Conservation (phyloP, 176 grass and related monocot genomes). For the Olyra latifolia region DNA sequence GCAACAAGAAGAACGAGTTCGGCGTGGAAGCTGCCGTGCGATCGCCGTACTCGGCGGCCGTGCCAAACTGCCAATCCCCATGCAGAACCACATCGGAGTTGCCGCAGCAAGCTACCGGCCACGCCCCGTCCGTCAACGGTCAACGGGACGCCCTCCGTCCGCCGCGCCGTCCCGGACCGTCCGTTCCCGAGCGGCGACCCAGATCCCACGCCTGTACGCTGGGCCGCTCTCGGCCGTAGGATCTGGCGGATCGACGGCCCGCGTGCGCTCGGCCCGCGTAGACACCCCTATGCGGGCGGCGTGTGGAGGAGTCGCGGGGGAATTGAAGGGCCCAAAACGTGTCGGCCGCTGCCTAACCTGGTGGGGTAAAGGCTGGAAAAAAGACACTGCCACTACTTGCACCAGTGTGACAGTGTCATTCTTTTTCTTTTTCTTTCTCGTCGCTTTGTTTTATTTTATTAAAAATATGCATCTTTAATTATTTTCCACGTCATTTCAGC, state of each 20-base stretch:
- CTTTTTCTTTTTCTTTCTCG: neutral
- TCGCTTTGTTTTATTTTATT: neutral
- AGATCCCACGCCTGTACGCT: neutral
- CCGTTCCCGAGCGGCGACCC: neutral
- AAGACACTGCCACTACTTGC: neutral
- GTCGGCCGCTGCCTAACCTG: conserved; percentile 22
- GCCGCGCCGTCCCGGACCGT: neutral
- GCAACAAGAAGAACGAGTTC: neutral
- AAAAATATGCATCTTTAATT: neutral
- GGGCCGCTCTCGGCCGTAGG: neutral
- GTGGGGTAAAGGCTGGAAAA: neutral
- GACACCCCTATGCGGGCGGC: neutral
- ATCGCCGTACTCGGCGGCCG: neutral
- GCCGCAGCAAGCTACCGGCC: neutral
- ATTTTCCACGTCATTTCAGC: conserved; percentile 14
- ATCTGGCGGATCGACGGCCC: neutral
- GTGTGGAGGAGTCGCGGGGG: neutral
- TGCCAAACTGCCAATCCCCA: too few species aligned
- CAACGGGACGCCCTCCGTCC: neutral
- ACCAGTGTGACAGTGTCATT: neutral
- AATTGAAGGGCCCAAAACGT: neutral
- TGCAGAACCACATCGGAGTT: neutral
- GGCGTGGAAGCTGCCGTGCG: conserved; percentile 25
- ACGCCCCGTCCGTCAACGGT: conserved; percentile 13
- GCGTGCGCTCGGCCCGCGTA: neutral